These are phyloP conservation scores for Fremontodendron californicum DNA, from an alignment of 345 rosid genomes.

Conservation along the genomic window DNA sequence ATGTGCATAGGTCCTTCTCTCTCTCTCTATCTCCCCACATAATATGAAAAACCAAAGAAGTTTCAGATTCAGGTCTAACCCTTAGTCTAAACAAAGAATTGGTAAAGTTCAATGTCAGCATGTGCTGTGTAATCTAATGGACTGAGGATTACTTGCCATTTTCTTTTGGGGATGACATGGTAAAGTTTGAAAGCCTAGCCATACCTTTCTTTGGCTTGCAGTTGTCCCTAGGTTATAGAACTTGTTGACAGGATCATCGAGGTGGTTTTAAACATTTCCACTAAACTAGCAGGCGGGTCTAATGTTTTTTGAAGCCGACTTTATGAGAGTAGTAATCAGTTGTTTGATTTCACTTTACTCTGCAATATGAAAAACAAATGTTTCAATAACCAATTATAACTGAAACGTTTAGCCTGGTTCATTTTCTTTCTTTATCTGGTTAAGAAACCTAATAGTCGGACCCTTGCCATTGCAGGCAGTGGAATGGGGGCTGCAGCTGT, in stretches of 20 bases:
- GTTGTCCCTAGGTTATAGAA: background rate
- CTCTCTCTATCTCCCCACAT: conserved; percentile 3
- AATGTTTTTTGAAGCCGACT: background rate
- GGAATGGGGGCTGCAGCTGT: conserved; percentile 97
- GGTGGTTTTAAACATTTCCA: no score
- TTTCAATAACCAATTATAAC: no score
- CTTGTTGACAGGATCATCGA: background rate
- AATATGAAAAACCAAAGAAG: background rate
- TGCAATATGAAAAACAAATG: background rate
- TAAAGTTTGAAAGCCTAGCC: background rate
- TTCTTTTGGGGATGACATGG: background rate
- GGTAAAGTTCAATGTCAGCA: background rate
- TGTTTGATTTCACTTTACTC: background rate
- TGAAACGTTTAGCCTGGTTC: background rate
- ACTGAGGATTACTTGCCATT: background rate
- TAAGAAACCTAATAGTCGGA: background rate
- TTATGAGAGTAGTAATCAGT: background rate
- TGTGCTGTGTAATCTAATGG: background rate
- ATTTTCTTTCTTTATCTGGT: background rate
- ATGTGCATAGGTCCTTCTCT: conserved; percentile 84
- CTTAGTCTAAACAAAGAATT: background rate
- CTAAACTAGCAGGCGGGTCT: no score
- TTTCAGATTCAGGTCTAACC: background rate
- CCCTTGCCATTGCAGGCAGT: conserved; percentile 38
- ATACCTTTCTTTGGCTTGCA: background rate